Percentiles rank a stretch among this genome's conserved stretches.
These are phyloP conservation scores for Phaseolus lunatus DNA, from an alignment of 306 rosid species.

Conservation along the genomic window DNA sequence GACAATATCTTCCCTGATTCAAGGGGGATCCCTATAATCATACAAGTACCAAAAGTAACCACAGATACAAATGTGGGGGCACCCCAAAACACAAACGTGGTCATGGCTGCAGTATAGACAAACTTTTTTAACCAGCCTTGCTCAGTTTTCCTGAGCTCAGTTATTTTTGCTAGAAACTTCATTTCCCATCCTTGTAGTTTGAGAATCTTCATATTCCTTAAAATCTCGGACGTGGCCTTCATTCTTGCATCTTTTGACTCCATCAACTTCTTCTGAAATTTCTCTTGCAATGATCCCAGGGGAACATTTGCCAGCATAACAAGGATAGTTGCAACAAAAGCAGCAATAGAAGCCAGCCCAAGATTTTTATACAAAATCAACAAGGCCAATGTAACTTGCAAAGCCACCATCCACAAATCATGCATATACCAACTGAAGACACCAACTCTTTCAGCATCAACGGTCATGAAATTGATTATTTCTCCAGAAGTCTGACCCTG, in stretches of 20 bases:
- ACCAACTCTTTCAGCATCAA: constrained; percentile 65
- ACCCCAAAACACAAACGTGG: constrained; percentile 54
- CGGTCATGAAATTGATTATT: constrained; percentile 60
- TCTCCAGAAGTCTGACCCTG: constrained; percentile 60
- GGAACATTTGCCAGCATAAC: constrained; percentile 64
- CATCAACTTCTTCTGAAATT: constrained; percentile 61
- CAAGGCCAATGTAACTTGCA: constrained; percentile 55
- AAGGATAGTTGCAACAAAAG: constrained; percentile 54
- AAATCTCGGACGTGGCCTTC: constrained; percentile 65
- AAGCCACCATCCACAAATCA: constrained; percentile 52
- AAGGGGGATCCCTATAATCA: constrained; percentile 58
- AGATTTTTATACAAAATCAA: constrained; percentile 58
- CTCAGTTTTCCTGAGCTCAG: constrained; percentile 52
- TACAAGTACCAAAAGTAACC: constrained; percentile 59
- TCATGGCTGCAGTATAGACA: constrained; percentile 46
- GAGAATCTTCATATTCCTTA: constrained; percentile 70
- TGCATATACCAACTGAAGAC: constrained; percentile 52
- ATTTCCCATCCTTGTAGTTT: constrained; percentile 79
- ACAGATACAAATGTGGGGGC: constrained; percentile 65
- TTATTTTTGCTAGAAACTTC: constrained; percentile 60
- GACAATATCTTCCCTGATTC: constrained; percentile 66
- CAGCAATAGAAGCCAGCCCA: constrained; percentile 59
- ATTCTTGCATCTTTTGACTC: constrained; percentile 64
- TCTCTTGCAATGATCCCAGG: constrained; percentile 54
- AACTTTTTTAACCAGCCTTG: constrained; percentile 56